Percentiles rank a stretch among this genome's conserved stretches.
Evolutionary conservation across 163 green algal species (phyloP).

Genomic region (Coccomyxa subellipsoidea): DNA sequence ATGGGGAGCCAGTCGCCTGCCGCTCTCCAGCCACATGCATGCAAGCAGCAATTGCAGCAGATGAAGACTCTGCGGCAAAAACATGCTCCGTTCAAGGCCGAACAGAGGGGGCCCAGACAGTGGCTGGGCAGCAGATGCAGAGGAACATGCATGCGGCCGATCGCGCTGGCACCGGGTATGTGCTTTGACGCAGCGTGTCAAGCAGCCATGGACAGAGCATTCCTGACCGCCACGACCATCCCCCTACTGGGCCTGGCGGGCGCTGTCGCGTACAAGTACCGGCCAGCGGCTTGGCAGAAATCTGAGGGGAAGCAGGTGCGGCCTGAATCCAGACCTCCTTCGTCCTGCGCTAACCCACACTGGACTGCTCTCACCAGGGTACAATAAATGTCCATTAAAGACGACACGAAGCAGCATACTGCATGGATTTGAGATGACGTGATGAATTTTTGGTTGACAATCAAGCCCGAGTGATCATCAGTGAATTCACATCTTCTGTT

Average conservation of each 20-base stretch:
- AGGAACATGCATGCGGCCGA: not conserved
- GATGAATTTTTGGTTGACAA: too few relatives aligned
- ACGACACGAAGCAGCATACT: too few relatives aligned
- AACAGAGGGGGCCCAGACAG: not conserved
- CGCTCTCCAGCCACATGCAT: not conserved
- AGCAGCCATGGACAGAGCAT: slow-evolving; percentile 6
- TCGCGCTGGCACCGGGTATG: not conserved
- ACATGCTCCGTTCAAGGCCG: not conserved
- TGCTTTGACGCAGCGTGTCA: slow-evolving; percentile 1
- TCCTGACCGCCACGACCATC: slow-evolving; percentile 4
- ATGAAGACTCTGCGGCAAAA: not conserved
- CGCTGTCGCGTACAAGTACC: not conserved
- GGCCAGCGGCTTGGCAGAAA: not conserved
- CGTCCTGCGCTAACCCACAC: too few relatives aligned
- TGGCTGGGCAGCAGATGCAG: not conserved
- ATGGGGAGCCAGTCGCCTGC: not conserved
- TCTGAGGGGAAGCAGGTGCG: not conserved
- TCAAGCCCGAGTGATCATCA: too few relatives aligned
- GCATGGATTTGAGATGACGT: too few relatives aligned
- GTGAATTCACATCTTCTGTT: too few relatives aligned
- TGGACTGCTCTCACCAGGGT: too few relatives aligned
- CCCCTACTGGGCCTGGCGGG: not conserved
- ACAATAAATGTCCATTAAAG: too few relatives aligned
- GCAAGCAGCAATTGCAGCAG: not conserved
- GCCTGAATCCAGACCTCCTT: too few relatives aligned